Conservation (phyloP, 352 stramenopile species). For the Phytophthora cactorum region DNA sequence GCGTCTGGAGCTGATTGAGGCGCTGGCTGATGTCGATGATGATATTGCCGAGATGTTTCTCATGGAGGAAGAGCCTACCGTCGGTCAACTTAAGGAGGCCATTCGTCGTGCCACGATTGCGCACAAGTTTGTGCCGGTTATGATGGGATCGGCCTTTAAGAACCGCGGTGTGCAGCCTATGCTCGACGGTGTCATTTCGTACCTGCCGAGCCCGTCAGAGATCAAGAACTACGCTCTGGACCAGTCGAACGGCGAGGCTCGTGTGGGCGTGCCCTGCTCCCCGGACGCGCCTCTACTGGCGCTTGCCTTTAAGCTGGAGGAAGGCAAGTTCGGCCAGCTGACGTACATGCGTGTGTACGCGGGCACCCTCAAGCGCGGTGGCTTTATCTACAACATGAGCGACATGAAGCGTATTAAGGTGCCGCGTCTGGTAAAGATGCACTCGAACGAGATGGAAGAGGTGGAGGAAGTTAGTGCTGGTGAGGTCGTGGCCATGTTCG, state of each 20-base stretch:
- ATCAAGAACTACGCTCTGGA: conserved; percentile 97
- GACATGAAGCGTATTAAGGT: conserved; percentile 96
- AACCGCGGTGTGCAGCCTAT: conserved; percentile 99
- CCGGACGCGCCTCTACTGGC: conserved; percentile 93
- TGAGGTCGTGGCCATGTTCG: conserved; percentile 99
- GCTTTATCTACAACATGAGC: conserved; percentile 91
- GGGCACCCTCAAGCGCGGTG: conserved; percentile 83
- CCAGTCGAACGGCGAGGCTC: conserved; percentile 91
- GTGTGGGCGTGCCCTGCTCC: conserved; percentile 87
- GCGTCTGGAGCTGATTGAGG: conserved; percentile 93
- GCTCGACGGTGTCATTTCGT: conserved; percentile 97
- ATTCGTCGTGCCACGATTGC: conserved; percentile 96
- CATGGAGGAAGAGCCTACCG: conserved; percentile 96
- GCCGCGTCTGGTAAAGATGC: conserved; percentile 98
- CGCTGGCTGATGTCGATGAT: conserved; percentile 97
- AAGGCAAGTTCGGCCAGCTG: conserved; percentile 98
- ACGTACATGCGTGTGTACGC: conserved; percentile 98
- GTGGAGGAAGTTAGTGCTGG: conserved; percentile 94
- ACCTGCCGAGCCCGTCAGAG: conserved; percentile 95
- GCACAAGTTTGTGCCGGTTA: conserved; percentile 99
- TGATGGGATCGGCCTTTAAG: conserved; percentile 98
- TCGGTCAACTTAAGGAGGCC: conserved; percentile 92
- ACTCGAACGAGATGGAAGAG: conserved; percentile 99
- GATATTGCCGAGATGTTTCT: conserved; percentile 99
- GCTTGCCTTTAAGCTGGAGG: conserved; percentile 99